These are phyloP conservation scores for Alternaria gansuensis DNA, from an alignment of 2,329 filamentous ascomycete species.

Conservation along the genomic window DNA sequence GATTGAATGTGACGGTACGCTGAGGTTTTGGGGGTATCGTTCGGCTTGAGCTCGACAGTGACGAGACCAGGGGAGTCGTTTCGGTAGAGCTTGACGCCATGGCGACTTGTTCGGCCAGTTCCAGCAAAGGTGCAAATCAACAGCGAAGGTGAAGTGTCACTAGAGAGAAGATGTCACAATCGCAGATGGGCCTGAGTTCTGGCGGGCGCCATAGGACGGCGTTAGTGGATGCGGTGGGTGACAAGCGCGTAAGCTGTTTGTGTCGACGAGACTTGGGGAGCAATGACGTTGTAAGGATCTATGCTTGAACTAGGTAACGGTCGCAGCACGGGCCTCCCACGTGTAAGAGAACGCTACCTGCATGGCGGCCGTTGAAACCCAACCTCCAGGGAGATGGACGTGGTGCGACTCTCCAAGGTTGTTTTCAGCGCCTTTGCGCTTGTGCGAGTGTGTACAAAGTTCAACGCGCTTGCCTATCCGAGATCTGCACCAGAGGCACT, in stretches of 20 bases:
- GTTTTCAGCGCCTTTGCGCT: not conserved
- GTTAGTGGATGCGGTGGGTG: conserved; percentile 21
- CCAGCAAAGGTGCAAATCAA: conserved; percentile 1
- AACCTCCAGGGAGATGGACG: conserved; percentile 8
- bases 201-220: conserved; percentile 27
- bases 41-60: conserved; percentile 42
- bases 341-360: conserved; percentile 19
- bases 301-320: conserved; percentile 19
- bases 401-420: conserved; percentile 4
- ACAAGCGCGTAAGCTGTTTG: conserved; percentile 20
- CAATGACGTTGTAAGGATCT: conserved; percentile 27
- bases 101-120: conserved; percentile 14
- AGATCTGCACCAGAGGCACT: not conserved
- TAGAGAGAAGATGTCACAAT: conserved; percentile 12
- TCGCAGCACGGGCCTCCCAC: conserved; percentile 18
- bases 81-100: conserved; percentile 52
- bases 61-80: conserved; percentile 51
- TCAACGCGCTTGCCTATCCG: not conserved
- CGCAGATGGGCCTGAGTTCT: conserved; percentile 11
- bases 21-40: conserved; percentile 52
- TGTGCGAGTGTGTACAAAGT: conserved; percentile 1
- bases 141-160: not conserved
- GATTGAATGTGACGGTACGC: conserved; percentile 80
- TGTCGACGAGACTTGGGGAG: conserved; percentile 27
- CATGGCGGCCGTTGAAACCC: conserved; percentile 19